Base-by-base conservation (phyloP, 2,329 filamentous ascomycete species). In the Colletotrichum camelliae region DNA sequence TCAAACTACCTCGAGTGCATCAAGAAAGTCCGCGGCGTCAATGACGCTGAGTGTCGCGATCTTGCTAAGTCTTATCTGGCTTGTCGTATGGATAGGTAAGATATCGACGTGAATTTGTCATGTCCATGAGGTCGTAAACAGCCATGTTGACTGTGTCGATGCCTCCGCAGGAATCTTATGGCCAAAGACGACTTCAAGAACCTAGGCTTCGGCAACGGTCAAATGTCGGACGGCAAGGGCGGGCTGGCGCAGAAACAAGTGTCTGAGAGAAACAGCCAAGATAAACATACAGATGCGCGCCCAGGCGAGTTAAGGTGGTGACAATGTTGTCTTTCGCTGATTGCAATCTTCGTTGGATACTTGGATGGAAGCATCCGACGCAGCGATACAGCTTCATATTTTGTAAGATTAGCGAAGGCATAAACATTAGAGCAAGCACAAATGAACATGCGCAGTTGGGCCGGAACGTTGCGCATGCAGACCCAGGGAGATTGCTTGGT, bases 141-240 rank as follows among this genome's bases (percentile, higher is more conserved):
- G 9, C 18, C 58, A n/a, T 61, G 29, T 27, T 74, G 33, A 61
- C 62, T 7, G 33, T 69, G 24, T 64, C 37, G 29, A 31, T 43
- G 16, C n/a, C 18, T 37, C 21, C 12, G 35, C 80, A 96, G 96
- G 79, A 98, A 98, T 82, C 88, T 99, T 37, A 99, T 99, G 97
- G 96, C 96, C 9, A 95, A 91, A 79, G 97, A 99, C 82, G 95
- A 98, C 75, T 97, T 98, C 85, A 95, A 94, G 85, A 99, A 99
- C 82, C 88, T 99, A 55, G 97, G 97, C 0, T 97, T 98, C 80
- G 80, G 88, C 61, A 81, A 83, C 62, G 52, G 72, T 77, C 35
- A 79, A 79, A 60, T 68, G 72, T 75, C 69, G 69, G 77, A 60
- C 65, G 67, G 16, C 60, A 76, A 67, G 77, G 79, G 76, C 80